phyloP scores from a whole-genome alignment of 352 stramenopile species.

The Phytophthora niederhauseri region DNA sequence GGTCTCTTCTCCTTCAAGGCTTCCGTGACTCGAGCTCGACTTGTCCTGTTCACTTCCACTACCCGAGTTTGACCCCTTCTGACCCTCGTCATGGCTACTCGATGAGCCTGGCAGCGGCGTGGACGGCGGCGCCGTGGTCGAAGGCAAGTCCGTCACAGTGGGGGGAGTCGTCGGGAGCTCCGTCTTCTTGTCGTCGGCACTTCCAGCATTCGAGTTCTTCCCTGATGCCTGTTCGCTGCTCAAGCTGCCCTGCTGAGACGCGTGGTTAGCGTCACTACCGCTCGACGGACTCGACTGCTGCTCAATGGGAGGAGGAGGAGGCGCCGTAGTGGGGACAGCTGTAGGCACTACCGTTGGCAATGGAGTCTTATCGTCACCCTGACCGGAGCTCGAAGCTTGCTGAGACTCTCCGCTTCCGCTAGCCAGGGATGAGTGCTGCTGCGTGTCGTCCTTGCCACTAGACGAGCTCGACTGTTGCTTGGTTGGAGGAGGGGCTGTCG shows the following conservation, averaged over 20 bases:
- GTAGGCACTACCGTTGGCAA: constrained; percentile 4
- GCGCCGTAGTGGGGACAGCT: background rate
- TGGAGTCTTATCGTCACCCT: constrained; percentile 1
- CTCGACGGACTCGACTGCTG: constrained; percentile 11
- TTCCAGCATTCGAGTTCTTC: constrained; percentile 11
- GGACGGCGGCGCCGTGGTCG: background rate
- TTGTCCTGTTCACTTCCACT: background rate
- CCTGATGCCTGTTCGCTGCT: constrained; percentile 1
- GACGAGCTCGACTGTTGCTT: constrained; percentile 5
- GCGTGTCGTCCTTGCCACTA: background rate
- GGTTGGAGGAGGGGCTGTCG: background rate
- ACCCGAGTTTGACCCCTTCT: background rate
- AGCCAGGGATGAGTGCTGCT: constrained; percentile 3
- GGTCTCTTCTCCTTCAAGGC: background rate
- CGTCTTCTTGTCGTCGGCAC: constrained; percentile 11
- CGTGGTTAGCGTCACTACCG: background rate
- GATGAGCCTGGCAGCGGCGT: constrained; percentile 4
- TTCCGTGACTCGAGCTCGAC: constrained; percentile 2
- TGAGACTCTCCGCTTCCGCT: constrained; percentile 9
- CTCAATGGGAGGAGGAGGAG: constrained; percentile 4
- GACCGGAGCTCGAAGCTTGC: constrained; percentile 1
- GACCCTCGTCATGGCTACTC: background rate
- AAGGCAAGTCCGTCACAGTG: background rate
- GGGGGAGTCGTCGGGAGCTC: constrained; percentile 7
- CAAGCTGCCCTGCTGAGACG: background rate